These are phyloP conservation scores for Vitis labrusca DNA, from an alignment of 164 flowering plant species.

Conservation along the genomic window DNA sequence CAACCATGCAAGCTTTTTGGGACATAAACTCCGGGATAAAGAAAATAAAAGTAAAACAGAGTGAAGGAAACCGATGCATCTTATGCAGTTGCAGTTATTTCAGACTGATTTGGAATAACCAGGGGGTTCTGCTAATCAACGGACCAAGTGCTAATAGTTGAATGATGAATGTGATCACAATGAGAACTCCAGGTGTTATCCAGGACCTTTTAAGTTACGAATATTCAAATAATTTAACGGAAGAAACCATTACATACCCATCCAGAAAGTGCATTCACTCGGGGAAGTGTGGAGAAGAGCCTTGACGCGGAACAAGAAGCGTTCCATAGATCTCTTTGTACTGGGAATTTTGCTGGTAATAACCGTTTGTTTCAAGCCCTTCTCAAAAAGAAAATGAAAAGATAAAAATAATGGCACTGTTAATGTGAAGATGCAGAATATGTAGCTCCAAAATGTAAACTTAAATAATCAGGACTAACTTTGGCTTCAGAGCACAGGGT, in stretches of 20 bases:
- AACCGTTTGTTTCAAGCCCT: conserved; percentile 70
- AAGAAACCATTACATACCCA: conserved; percentile 48
- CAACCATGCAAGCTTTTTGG: too few species aligned
- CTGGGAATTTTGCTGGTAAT: conserved; percentile 81
- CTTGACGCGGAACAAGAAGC: conserved; percentile 78
- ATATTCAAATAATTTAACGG: not conserved
- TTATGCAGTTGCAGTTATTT: not conserved
- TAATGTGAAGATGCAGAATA: not conserved
- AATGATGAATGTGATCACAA: too few species aligned
- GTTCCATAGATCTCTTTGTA: conserved; percentile 85
- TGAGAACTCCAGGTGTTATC: too few species aligned
- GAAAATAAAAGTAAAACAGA: too few species aligned
- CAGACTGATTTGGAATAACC: not conserved
- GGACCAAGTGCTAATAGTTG: too few species aligned
- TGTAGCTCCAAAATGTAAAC: not conserved
- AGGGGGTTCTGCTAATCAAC: not conserved
- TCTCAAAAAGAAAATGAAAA: conserved; percentile 1
- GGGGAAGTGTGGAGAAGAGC: conserved; percentile 69
- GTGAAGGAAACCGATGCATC: too few species aligned
- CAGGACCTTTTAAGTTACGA: not conserved
- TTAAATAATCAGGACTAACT: conserved; percentile 35
- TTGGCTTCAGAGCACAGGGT: conserved; percentile 90
- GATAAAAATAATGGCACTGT: not conserved
- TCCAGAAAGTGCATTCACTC: conserved; percentile 74
- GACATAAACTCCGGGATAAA: too few species aligned